These are phyloP conservation scores for Cladosporium sp. DNA, from an alignment of 2,329 filamentous ascomycete species.

Conservation along the genomic window DNA sequence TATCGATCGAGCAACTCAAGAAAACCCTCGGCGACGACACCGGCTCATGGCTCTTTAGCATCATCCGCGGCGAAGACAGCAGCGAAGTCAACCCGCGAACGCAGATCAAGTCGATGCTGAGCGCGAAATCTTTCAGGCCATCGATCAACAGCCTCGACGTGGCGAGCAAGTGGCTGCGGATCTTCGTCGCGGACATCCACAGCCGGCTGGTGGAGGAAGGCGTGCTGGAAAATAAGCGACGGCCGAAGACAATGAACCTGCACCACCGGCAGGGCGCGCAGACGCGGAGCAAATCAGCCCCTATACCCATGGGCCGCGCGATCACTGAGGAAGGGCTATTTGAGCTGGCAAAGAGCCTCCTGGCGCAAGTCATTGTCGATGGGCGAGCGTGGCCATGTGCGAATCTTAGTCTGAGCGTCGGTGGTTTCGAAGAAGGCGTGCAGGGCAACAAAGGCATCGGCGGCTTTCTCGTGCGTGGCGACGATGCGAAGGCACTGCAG, in stretches of 20 bases:
- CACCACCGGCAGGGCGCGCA: constrained; percentile 72
- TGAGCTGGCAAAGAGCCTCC: constrained; percentile 66
- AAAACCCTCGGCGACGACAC: constrained; percentile 75
- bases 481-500: constrained; percentile 47
- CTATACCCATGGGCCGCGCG: constrained; percentile 68
- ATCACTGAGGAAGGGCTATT: constrained; percentile 69
- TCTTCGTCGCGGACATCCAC: constrained; percentile 88
- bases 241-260: constrained; percentile 78
- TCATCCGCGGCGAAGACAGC: constrained; percentile 75
- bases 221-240: constrained; percentile 75
- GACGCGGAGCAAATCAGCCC: constrained; percentile 65
- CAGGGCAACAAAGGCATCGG: constrained; percentile 81
- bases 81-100: constrained; percentile 87
- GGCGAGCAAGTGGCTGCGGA: constrained; percentile 76
- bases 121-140: constrained; percentile 89
- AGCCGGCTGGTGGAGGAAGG: constrained; percentile 85
- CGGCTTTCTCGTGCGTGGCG: constrained; percentile 68
- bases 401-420: constrained; percentile 82
- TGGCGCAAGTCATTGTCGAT: constrained; percentile 71
- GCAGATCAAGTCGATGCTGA: constrained; percentile 95
- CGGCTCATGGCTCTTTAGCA: constrained; percentile 76
- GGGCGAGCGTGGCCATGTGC: constrained; percentile 81
- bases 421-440: constrained; percentile 85
- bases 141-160: constrained; percentile 72
- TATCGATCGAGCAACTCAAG: constrained; percentile 70